Base-by-base conservation (phyloP, 2,329 filamentous ascomycete genomes). In the Alternaria hordeiaustralica region DNA sequence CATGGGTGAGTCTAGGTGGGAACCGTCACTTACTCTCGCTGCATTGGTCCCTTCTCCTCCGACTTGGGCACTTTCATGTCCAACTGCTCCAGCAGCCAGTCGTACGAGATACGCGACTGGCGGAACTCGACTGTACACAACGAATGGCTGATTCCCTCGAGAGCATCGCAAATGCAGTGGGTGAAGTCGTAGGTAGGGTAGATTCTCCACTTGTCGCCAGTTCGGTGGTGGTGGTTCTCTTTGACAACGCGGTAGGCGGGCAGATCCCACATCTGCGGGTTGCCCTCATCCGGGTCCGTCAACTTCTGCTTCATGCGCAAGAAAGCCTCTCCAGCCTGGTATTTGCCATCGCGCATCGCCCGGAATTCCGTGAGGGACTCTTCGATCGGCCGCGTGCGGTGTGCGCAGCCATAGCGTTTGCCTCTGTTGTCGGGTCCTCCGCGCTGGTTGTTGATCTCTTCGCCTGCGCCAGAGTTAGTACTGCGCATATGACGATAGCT, bases 241-340 rank as follows among this genome's bases (percentile, higher is more conserved):
- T 91, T 87, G 65, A 93, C 86, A 59, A 98, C 90, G 64, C 95
- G 89, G 81, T 97, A 98, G 15, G 95, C 95, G 2, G 92, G 92
- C 58, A 97, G 82, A 84, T 98, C 95, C 95, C 95, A 97, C 92
- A 97, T 94, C 81, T 97, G 93, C 7, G 94, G 94, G 78, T 97
- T 97, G 28, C 91, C 90, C 72, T 91, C 90, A 55, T 88, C 87
- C n/a, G 77, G 77, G 46, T 82, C 80, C 3, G 75, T 76, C 60
- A 90, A 72, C 66, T 93, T 92, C 85, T 97, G 93, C 84, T 97
- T 97, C 94, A 98, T 97, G 65, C 95, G 90, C 57, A 98, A 84
- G 73, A 93, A 92, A 2, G 93, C 95, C 78, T 93, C 90, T 73
- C 89, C 89, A 1, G 93, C 90, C 78, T 92, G 90, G 82, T 97